These are phyloP conservation scores for Porphyrellus cyaneotinctus DNA, from an alignment of 768 basidiomycete species.

Conservation along the genomic window DNA sequence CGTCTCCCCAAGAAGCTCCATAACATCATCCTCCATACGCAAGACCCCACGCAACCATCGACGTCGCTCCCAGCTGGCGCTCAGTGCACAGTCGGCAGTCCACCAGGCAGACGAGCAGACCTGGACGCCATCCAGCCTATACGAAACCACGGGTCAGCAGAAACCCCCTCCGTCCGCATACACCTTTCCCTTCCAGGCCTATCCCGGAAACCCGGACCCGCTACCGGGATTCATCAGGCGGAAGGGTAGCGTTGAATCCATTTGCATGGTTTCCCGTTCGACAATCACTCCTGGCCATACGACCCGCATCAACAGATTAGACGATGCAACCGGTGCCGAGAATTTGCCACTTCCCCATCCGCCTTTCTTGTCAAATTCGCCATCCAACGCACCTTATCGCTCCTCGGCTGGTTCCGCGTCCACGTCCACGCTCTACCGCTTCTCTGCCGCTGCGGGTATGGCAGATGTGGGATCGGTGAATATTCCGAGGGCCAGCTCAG, in stretches of 20 bases:
- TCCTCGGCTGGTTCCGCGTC: slow-evolving; percentile 23
- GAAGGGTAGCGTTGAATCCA: slow-evolving; percentile 41
- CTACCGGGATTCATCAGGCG: slow-evolving; percentile 43
- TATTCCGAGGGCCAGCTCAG: slow-evolving; percentile 40
- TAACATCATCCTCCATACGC: slow-evolving; percentile 11
- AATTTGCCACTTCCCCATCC: slow-evolving; percentile 42
- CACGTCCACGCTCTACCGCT: slow-evolving; percentile 29
- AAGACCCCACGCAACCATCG: slow-evolving; percentile 21
- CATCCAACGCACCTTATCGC: slow-evolving; percentile 39
- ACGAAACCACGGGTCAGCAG: slow-evolving; percentile 5
- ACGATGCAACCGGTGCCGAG: slow-evolving; percentile 9
- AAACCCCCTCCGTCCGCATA: slow-evolving; percentile 41
- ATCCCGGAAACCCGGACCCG: slow-evolving; percentile 66
- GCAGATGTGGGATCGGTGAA: slow-evolving; percentile 6
- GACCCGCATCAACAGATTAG: slow-evolving; percentile 20
- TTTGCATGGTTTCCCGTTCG: slow-evolving; percentile 27
- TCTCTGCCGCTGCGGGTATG: slow-evolving; percentile 21
- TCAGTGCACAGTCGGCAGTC: slow-evolving; percentile 17
- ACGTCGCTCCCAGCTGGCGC: slow-evolving; percentile 25
- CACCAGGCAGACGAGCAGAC: slow-evolving; percentile 10
- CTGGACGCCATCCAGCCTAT: slow-evolving; percentile 14
- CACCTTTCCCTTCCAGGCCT: slow-evolving; percentile 52
- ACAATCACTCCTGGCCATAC: slow-evolving; percentile 16
- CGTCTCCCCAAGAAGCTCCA: slow-evolving; percentile 15
- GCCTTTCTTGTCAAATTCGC: slow-evolving; percentile 38